Evolutionary conservation across 345 rosid genomes (phyloP).

Genomic region (Murraya koenigii): DNA sequence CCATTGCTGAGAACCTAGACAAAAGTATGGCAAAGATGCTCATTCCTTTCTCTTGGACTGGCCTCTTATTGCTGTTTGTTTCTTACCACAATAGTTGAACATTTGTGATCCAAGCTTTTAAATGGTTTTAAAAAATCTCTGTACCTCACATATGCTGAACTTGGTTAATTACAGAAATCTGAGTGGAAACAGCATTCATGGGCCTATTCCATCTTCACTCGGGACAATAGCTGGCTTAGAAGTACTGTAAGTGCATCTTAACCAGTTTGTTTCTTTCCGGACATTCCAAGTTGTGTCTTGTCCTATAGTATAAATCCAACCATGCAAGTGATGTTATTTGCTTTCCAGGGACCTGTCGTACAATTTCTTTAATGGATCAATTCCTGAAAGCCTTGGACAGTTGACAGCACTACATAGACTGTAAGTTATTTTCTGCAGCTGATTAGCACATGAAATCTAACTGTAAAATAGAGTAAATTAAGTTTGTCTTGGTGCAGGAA

Average conservation of each 20-base stretch:
- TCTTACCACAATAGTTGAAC: background rate
- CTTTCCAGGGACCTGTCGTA: slow-evolving; percentile 87
- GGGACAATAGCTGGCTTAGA: slow-evolving; percentile 64
- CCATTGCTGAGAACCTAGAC: background rate
- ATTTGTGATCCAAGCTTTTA: background rate
- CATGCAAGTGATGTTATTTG: slow-evolving; percentile 3
- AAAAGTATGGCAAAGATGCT: background rate
- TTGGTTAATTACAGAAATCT: slow-evolving; percentile 59
- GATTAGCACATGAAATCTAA: slow-evolving; percentile 3
- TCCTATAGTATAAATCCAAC: background rate
- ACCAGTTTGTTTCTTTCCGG: background rate
- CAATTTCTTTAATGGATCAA: slow-evolving; percentile 79
- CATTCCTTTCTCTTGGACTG: slow-evolving; percentile 4
- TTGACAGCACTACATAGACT: slow-evolving; percentile 66
- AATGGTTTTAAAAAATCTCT: background rate
- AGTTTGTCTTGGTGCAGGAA: slow-evolving; percentile 49
- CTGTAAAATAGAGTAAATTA: background rate
- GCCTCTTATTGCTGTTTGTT: slow-evolving; percentile 6
- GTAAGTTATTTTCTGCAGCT: slow-evolving; percentile 44
- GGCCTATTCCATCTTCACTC: slow-evolving; percentile 71
- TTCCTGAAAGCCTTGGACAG: slow-evolving; percentile 88
- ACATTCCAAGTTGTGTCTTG: background rate
- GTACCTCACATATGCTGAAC: slow-evolving; percentile 4
- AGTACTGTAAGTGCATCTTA: slow-evolving; percentile 61
- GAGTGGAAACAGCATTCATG: slow-evolving; percentile 75